Percentiles rank a stretch among this genome's conserved stretches.
phyloP scores from a whole-genome alignment of 1,284 basidiomycete genomes.

The Heterobasidion annosum region DNA sequence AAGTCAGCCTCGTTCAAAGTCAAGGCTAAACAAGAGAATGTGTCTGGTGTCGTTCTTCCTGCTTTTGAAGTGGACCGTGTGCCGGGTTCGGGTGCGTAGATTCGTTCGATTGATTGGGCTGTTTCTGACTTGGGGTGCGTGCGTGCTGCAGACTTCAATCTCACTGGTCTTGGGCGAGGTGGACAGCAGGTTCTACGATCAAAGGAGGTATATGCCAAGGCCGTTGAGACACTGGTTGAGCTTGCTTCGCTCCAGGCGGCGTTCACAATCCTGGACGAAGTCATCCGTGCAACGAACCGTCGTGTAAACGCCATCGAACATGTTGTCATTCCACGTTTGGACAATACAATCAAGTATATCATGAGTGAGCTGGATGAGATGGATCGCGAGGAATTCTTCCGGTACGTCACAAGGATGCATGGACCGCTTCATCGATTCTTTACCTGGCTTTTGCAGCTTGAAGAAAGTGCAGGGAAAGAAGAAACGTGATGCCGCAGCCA shows the following conservation, averaged over 20 bases:
- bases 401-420: slow-evolving; percentile 29
- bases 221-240: slow-evolving; percentile 94
- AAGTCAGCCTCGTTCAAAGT: slow-evolving; percentile 92
- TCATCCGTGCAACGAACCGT: slow-evolving; percentile 96
- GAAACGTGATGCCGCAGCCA: slow-evolving; percentile 68
- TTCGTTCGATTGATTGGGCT: not conserved
- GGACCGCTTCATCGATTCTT: too few species aligned
- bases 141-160: slow-evolving; percentile 74
- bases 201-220: slow-evolving; percentile 95
- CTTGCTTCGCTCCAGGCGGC: slow-evolving; percentile 96
- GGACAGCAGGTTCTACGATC: slow-evolving; percentile 94
- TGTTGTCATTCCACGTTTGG: slow-evolving; percentile 90
- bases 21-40: slow-evolving; percentile 95
- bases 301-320: slow-evolving; percentile 99
- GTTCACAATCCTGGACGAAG: slow-evolving; percentile 98
- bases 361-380: slow-evolving; percentile 94
- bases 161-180: slow-evolving; percentile 96
- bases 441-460: slow-evolving; percentile 34
- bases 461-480: slow-evolving; percentile 98
- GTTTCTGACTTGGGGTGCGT: not conserved
- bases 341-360: slow-evolving; percentile 98
- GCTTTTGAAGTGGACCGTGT: slow-evolving; percentile 90
- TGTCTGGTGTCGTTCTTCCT: slow-evolving; percentile 95
- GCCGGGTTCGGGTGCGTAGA: slow-evolving; percentile 57
- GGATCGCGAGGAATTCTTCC: slow-evolving; percentile 97